Evolutionary conservation across 2,329 filamentous ascomycete species (phyloP).

Genomic region (Colletotrichum melonis): DNA sequence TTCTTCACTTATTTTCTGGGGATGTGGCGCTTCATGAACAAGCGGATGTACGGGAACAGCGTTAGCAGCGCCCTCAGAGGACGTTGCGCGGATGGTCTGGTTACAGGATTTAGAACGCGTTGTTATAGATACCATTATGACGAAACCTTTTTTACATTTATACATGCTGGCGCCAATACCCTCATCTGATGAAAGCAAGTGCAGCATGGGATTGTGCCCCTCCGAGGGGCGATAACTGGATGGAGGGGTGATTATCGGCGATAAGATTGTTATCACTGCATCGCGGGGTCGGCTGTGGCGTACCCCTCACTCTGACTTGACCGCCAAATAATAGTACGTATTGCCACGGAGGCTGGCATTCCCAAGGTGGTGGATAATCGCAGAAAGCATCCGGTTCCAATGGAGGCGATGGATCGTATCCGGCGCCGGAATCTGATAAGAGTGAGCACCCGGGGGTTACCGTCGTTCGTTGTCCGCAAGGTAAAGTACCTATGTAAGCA

Average conservation of each 20-base stretch:
- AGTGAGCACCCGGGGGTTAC: too few species aligned
- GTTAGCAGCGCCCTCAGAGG: conserved; percentile 3
- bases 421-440: not conserved
- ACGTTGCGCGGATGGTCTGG: conserved; percentile 27
- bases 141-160: not conserved
- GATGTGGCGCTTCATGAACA: conserved; percentile 22
- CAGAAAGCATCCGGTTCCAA: not conserved
- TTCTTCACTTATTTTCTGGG: not conserved
- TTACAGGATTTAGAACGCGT: conserved; percentile 32
- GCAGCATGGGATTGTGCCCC: not conserved
- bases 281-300: not conserved
- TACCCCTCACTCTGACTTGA: not conserved
- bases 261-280: conserved; percentile 15
- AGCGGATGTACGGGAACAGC: conserved; percentile 31
- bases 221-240: not conserved
- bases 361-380: not conserved
- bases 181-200: not conserved
- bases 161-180: not conserved
- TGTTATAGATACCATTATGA: conserved; percentile 36
- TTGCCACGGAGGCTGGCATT: not conserved
- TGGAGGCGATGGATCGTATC: not conserved
- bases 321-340: not conserved
- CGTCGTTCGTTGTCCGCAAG: not conserved
- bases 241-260: not conserved
- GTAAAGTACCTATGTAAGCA: not conserved